Evolutionary conservation across 345 rosid species (phyloP).

Genomic region (Draba incana): DNA sequence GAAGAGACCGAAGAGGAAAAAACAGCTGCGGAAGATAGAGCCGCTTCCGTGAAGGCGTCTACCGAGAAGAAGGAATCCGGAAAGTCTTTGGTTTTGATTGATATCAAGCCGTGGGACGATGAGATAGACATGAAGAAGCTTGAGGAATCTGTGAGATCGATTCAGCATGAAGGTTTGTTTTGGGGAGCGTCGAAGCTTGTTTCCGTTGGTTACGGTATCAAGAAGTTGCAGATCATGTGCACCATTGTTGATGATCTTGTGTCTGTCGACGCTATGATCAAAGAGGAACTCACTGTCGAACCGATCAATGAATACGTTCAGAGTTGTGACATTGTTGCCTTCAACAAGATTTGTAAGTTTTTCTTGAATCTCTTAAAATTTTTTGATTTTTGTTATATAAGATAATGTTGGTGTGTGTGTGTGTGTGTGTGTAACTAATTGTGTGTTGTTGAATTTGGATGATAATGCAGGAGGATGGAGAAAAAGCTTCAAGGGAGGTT

Average conservation of each 20-base stretch:
- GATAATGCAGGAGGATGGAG: constrained; percentile 31
- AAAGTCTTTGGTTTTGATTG: constrained; percentile 77
- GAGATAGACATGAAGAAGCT: constrained; percentile 88
- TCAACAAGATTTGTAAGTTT: constrained; percentile 75
- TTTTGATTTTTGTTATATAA: no score
- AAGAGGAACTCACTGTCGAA: constrained; percentile 66
- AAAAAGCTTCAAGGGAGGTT: constrained; percentile 4
- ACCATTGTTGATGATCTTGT: constrained; percentile 86
- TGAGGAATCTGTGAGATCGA: constrained; percentile 72
- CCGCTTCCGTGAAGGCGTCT: constrained; percentile 64
- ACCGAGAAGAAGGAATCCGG: constrained; percentile 81
- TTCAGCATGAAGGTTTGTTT: constrained; percentile 66
- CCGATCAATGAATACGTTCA: constrained; percentile 77
- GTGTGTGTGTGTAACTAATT: constrained; percentile 23
- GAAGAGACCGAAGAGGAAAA: constrained; percentile 95
- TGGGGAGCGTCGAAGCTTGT: constrained; percentile 93
- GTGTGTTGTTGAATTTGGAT: constrained; percentile 11
- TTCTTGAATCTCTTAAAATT: no score
- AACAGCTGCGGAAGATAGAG: constrained; percentile 83
- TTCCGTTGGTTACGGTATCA: constrained; percentile 81
- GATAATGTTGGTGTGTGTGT: no score
- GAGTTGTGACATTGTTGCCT: constrained; percentile 87
- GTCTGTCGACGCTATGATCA: constrained; percentile 69
- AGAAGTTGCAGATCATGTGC: constrained; percentile 83
- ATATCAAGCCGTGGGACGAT: constrained; percentile 80